Percentiles rank a stretch among this genome's conserved stretches.
Conservation (phyloP, 2,329 filamentous ascomycete genomes). For the Trichoderma koningiopsis region DNA sequence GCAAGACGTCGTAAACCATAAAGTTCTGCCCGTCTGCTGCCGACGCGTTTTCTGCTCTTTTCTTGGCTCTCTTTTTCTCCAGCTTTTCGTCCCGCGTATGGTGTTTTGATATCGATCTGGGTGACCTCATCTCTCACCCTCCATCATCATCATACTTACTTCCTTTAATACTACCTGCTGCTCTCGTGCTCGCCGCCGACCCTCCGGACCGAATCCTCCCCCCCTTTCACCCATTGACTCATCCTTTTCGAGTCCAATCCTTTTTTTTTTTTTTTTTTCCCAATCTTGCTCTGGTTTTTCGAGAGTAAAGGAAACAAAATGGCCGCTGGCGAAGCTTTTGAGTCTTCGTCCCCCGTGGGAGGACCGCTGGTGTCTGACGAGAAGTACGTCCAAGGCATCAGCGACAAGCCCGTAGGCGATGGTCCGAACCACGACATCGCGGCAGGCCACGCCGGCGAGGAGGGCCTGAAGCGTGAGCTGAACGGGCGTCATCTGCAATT, state of each 20-base stretch:
- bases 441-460: slow-evolving; percentile 39
- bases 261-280: not conserved
- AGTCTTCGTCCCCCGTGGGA: slow-evolving; percentile 8
- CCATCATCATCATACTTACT: not conserved
- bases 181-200: not conserved
- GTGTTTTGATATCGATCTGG: slow-evolving; percentile 18
- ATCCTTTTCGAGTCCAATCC: not conserved
- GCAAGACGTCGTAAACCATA: slow-evolving; percentile 1
- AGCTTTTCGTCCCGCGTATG: not conserved
- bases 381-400: slow-evolving; percentile 36
- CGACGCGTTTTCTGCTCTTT: not conserved
- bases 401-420: slow-evolving; percentile 31
- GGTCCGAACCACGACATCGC: slow-evolving; percentile 39
- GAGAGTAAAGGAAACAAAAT: not conserved
- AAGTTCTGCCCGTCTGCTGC: slow-evolving; percentile 16
- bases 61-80: not conserved
- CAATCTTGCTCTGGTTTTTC: not conserved
- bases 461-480: slow-evolving; percentile 44
- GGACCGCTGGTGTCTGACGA: slow-evolving; percentile 31
- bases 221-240: not conserved
- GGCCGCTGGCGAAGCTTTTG: slow-evolving; percentile 25
- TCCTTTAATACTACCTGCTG: not conserved
- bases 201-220: not conserved
- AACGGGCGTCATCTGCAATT: slow-evolving; percentile 50
- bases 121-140: slow-evolving; percentile 5